Percentiles rank a stretch among this genome's conserved stretches.
These are phyloP conservation scores for Cucurbita moschata DNA, from an alignment of 306 rosid genomes.

Conservation along the genomic window DNA sequence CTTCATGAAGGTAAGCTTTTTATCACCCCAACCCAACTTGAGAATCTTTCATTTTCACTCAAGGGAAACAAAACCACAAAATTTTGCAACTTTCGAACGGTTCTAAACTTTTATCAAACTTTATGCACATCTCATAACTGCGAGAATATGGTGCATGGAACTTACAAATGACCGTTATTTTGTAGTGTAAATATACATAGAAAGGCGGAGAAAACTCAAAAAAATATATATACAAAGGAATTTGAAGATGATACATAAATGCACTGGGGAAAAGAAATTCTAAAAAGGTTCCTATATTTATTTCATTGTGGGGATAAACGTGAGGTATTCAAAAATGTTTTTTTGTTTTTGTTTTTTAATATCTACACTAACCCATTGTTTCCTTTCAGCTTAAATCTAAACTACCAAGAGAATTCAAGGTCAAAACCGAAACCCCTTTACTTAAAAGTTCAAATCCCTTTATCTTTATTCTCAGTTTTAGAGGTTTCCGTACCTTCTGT, in stretches of 20 bases:
- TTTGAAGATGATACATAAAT: no score
- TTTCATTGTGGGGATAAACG: neutral
- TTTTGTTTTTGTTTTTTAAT: neutral
- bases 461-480: constrained; percentile 18
- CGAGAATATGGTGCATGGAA: neutral
- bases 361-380: neutral
- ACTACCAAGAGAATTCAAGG: constrained; percentile 40
- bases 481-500: constrained; percentile 51
- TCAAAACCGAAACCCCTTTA: constrained; percentile 21
- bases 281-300: neutral
- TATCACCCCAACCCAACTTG: no score
- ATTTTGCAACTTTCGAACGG: neutral
- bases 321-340: neutral
- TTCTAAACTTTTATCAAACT: no score
- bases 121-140: neutral
- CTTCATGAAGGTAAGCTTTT: no score
- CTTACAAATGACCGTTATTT: neutral
- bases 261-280: neutral
- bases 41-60: neutral
- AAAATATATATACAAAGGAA: neutral
- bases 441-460: constrained; percentile 16
- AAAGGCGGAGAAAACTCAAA: neutral
- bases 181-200: neutral
- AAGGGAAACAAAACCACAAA: neutral
- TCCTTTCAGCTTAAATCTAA: constrained; percentile 9